These are phyloP conservation scores for Cubamyces lactineus DNA, from an alignment of 768 basidiomycete species.

Conservation along the genomic window DNA sequence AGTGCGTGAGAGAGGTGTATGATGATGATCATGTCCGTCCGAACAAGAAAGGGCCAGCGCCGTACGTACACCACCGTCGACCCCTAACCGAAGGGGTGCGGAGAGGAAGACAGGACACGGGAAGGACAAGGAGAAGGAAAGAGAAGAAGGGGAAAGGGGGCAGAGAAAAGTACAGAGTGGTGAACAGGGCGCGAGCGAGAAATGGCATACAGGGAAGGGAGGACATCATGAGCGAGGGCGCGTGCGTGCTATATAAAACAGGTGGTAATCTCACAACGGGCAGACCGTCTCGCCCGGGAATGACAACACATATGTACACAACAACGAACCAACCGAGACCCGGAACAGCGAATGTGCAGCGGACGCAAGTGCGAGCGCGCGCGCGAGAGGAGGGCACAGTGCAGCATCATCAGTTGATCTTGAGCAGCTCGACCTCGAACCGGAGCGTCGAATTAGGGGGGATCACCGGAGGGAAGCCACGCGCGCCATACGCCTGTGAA, in stretches of 20 bases:
- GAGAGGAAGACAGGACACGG: not conserved
- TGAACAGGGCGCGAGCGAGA: not conserved
- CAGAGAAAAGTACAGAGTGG: conserved; percentile 4
- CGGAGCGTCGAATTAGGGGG: conserved; percentile 72
- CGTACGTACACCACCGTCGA: not conserved
- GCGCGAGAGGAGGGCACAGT: not conserved
- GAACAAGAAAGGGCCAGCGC: not conserved
- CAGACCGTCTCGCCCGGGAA: conserved; percentile 11
- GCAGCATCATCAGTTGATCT: conserved; percentile 53
- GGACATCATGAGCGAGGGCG: conserved; percentile 7
- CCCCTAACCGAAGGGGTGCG: not conserved
- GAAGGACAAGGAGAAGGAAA: not conserved
- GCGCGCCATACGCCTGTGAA: conserved; percentile 70
- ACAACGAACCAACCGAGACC: conserved; percentile 8
- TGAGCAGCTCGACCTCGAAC: conserved; percentile 84
- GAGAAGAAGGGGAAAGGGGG: not conserved
- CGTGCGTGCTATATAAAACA: conserved; percentile 25
- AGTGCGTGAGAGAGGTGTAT: too few relatives aligned
- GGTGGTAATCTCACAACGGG: conserved; percentile 26
- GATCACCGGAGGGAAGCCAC: conserved; percentile 81
- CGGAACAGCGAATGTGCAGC: not conserved
- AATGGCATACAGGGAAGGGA: conserved; percentile 6
- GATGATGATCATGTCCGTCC: conserved; percentile 9
- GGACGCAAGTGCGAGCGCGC: not conserved
- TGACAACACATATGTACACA: conserved; percentile 21